Conservation (phyloP, 331 rosid species). For the Pyrus hybrid region DNA sequence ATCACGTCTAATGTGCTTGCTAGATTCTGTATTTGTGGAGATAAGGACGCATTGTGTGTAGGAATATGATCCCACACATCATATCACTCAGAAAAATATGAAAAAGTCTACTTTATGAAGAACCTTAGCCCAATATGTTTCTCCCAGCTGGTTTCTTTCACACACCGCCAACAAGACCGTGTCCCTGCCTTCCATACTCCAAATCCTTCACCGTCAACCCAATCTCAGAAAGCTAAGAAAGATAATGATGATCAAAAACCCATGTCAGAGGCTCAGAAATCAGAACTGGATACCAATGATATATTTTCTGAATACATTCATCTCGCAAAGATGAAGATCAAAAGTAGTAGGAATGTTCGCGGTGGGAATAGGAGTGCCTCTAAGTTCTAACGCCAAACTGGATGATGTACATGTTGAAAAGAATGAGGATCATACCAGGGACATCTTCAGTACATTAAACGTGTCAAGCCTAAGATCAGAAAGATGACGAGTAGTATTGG, state of each 20-base stretch:
- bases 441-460: constrained; percentile 15
- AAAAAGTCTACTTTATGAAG: neutral
- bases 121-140: neutral
- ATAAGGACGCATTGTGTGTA: neutral
- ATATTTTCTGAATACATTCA: constrained; percentile 14
- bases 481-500: neutral
- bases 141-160: neutral
- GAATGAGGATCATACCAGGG: constrained; percentile 2
- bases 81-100: neutral
- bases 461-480: constrained; percentile 6
- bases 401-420: neutral
- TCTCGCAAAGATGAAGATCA: constrained; percentile 10
- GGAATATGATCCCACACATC: constrained; percentile 4
- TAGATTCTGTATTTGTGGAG: neutral
- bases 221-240: neutral
- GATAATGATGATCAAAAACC: neutral
- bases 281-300: neutral
- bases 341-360: neutral
- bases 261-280: neutral
- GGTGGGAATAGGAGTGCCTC: neutral
- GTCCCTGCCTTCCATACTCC: too few relatives aligned
- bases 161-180: too few relatives aligned
- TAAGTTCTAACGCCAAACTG: neutral
- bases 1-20: neutral
- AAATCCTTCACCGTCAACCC: neutral